Base-by-base conservation (phyloP, 2,329 filamentous ascomycete genomes). In the Scortechinia acanthostroma region DNA sequence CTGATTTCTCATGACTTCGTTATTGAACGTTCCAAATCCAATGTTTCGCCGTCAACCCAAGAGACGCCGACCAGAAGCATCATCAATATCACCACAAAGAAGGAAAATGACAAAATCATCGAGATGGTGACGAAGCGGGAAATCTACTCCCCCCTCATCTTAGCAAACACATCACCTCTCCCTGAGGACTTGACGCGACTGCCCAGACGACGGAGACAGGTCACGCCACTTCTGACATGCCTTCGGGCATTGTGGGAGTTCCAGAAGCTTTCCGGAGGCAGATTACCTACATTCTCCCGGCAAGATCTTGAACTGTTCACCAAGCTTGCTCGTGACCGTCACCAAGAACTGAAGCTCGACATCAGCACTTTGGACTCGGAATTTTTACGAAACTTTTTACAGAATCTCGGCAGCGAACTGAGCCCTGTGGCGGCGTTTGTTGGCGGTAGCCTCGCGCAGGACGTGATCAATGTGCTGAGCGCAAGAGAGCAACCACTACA, bases 391-490 rank as follows among this genome's bases (percentile, higher is more conserved):
- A 73, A 63, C 49, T 84, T 84, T 59, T 55, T 83, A 6, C 73
- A 80, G 52, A 82, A 81, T 46, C 61, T 83, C 6, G 76, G 74
- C 21, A 70, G 71, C 48, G 79, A 84, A 56, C 56, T 84, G 23
- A 73, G 73, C 40, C 79, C 80, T 3, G 76, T 80, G 4, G 77
- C 77, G 1, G 78, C 79, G 0, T 81, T 81, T 53, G 59, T 84
- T 6, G 79, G 80, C 15, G 80, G 78, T 3, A 67, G 72, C 50
- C 64, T 83, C 4, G 76, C 77, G 2, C 80, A 84, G 56, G 80
- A 84, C 53, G 77, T 80, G 16, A 83, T 84, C 58, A 84, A 84
- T 51, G 78, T 83, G 19, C 62, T 84, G 4, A 76, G 79, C 40
- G 70, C 76, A 49, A 65, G 78, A 17, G 78, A 83, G 56, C 80